Base-by-base conservation (phyloP, 2,329 filamentous ascomycete genomes). In the Pseudogymnoascus sp. region DNA sequence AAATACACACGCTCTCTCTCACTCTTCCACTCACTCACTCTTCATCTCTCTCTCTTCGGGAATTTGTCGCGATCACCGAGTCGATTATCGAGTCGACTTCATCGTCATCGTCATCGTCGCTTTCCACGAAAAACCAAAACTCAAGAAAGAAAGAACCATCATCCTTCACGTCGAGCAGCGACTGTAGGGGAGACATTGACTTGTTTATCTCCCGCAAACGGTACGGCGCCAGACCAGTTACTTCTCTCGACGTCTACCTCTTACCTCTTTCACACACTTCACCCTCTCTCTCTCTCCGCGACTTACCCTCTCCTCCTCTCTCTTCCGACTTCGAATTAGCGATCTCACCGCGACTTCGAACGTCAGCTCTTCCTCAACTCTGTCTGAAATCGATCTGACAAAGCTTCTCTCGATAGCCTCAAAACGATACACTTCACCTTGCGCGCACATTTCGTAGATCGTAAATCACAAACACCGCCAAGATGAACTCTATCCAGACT, bases 191-290 rank as follows among this genome's bases (percentile, higher is more conserved):
- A 96, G 89, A 92, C 92, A 96, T 96, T 96, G 78, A 88, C 77
- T 96, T 96, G 92, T 96, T 91, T 81, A 90, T 96, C 92, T 96
- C 91, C 89, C 85, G 78, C 84, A 83, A 84, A 82, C 80, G 83
- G 85, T 87, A 86, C 71, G 72, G 44, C 44, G 23, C 23, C 44
- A 53, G 44, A 65, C 63, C 40, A 65, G 60, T 40, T 64, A 61
- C 64, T 67, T 65, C 64, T 64, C 64, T 66, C 68, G 65, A 67
- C 63, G 62, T 26, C 61, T 47, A 42, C 63, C 35, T 62, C 53
- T 38, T 62, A 57, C 63, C 62, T 50, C 60, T 40, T 44, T 42
- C 59, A 38, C 23, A 60, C 42, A 19, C 50, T 50, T 64, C 53
- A 21, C 33, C 17, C 61, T 60, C 50, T 44, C 35, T 35, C 33